Base-by-base conservation (phyloP, 768 basidiomycete genomes). In the Clitopilus passeckerianus region DNA sequence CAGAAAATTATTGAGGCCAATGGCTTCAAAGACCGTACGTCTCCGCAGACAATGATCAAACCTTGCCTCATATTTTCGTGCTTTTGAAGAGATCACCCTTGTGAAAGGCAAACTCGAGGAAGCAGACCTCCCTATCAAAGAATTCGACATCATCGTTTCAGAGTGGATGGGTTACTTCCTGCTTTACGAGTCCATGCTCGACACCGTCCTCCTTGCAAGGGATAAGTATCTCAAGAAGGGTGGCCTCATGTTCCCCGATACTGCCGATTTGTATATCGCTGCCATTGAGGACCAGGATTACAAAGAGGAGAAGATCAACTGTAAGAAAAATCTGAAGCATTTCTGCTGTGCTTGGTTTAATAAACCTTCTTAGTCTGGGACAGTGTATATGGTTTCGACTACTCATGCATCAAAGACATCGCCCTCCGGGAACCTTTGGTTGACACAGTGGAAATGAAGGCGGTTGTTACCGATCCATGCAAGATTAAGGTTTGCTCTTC, bases 161-260 rank as follows among this genome's bases (percentile, higher is more conserved):
- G 97, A 99, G 73, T 99, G 96, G 97, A 99, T 99, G 97, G 97
- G 97, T 44, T 99, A 99, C 77, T 98, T 98, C 83, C 80, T 98
- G 54, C 85, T 99, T 34, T 98, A 98, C 79, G 97, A 98, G 73
- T 95, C 94, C 68, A 98, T 99, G 97, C 86, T 98, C 65, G 96
- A 99, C 77, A 98, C 95, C 23, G 97, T 99, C 58, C 86, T 99
- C 44, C 82, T 95, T 53, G 97, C 97, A 6, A 86, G 97, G 59
- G 97, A 99, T 81, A 93, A 92, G 74, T 98, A 97, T 79, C 86
- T 99, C 67, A 94, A 91, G 66, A 86, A 86, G 55, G 91, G 77
- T 46, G 97, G 97, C 58, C 80, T 91, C 55, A 92, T 99, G 71
- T 98, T 99, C 81, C 97, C 97, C 9, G 97, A 99, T 75, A 90